Base-by-base conservation (phyloP, 179 eudicot species). In the Pouteria campechiana region DNA sequence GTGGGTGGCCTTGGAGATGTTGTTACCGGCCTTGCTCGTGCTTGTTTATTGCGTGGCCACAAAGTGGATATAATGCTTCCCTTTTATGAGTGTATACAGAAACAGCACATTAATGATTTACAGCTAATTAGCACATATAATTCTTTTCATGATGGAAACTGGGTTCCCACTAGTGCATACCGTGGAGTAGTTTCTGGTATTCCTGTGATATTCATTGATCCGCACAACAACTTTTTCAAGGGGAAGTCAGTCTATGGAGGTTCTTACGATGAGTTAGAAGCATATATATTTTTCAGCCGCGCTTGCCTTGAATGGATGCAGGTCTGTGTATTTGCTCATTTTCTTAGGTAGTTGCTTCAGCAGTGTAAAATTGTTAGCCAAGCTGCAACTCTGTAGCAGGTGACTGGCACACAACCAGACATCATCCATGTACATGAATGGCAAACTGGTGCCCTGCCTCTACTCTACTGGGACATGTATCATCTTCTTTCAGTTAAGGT, bases 301-400 rank as follows among this genome's bases (percentile, higher is more conserved):
- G 95, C 95, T 25, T 78, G 95, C 74, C 93, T 85, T 29, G 95
- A 85, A 52, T 81, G 83, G 83, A 72, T 81, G 87, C 95, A 85
- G 95, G 93, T 84, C 41, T 47, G 71, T 54, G 21, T 34, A 35
- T 19, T 11, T n/a, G 20, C 58, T 29, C 25, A 21, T 7, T 37
- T 55, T 29, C 42, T 7, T 36, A 7, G 46, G 28, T 44, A 16
- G 27, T 44, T 6, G 43, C 43, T 37, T n/a, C 25, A 28, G 11
- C 18, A n/a, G 36, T 11, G 36, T 1, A 9, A 5, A 37, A 40
- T 21, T 38, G n/a, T 27, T 4, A 46, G 41, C 33, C 17, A 1
- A 35, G 29, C n/a, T 7, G 29, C 28, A 15, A 24, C 30, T 32
- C 52, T 60, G 13, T 41, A 51, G 57, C 79, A 85, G 93, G 82